phyloP scores from a whole-genome alignment of 2,329 filamentous ascomycete genomes.

The Mollisiaceae sp. region DNA sequence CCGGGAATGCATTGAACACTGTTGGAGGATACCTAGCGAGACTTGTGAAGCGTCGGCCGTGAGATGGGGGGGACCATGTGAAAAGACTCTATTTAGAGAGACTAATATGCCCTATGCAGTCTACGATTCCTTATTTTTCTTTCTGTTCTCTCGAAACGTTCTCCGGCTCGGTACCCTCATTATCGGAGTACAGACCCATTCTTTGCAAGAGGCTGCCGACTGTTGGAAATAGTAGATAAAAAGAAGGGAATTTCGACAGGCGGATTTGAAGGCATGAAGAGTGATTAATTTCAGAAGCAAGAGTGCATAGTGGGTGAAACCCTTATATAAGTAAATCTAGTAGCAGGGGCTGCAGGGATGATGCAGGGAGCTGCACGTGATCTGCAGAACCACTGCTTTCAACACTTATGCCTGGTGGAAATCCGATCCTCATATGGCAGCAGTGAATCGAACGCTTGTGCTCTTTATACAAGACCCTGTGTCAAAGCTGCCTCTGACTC shows the following conservation, averaged over 20 bases:
- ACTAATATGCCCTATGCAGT: not conserved
- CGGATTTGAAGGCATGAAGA: too few relatives aligned
- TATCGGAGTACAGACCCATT: constrained; percentile 23
- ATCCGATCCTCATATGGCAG: constrained; percentile 23
- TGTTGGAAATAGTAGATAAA: too few relatives aligned
- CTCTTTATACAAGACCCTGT: too few relatives aligned
- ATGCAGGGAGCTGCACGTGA: too few relatives aligned
- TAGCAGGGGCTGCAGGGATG: too few relatives aligned
- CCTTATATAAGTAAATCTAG: too few relatives aligned
- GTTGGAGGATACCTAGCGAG: constrained; percentile 12
- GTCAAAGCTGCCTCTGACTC: too few relatives aligned
- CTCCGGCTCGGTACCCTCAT: constrained; percentile 29
- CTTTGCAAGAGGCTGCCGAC: constrained; percentile 28
- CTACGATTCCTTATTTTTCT: constrained; percentile 8
- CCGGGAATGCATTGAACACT: constrained; percentile 1
- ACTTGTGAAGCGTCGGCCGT: constrained; percentile 6
- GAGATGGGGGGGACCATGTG: constrained; percentile 1
- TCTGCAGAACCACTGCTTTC: too few relatives aligned
- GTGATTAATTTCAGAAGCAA: too few relatives aligned
- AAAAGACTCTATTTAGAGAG: constrained; percentile 10
- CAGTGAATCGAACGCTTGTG: not conserved
- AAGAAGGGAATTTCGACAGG: too few relatives aligned
- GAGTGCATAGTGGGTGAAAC: too few relatives aligned
- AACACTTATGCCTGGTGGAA: constrained; percentile 19
- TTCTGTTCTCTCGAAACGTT: constrained; percentile 10